Conservation (phyloP, 495 filamentous ascomycete genomes). For the Symbiotaphrina buchneri region DNA sequence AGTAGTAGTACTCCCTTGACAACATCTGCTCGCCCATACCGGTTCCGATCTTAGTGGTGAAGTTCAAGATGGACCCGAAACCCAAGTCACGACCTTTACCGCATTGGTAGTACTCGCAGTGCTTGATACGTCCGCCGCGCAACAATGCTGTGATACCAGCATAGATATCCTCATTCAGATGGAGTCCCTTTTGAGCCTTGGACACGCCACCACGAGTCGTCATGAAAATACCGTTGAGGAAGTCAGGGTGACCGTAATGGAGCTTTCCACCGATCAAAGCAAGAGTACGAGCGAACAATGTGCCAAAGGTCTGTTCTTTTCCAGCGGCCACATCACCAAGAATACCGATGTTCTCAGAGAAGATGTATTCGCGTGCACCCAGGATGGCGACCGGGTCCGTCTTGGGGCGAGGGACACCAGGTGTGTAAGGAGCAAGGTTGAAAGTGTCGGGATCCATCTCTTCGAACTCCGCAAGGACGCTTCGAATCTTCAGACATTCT, state of each 20-base stretch:
- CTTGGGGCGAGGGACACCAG: slow-evolving; percentile 51
- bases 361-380: slow-evolving; percentile 98
- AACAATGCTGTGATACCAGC: slow-evolving; percentile 93
- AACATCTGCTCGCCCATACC: slow-evolving; percentile 99
- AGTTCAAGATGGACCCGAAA: slow-evolving; percentile 98
- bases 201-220: slow-evolving; percentile 94
- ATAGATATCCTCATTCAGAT: slow-evolving; percentile 99
- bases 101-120: slow-evolving; percentile 99
- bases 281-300: slow-evolving; percentile 86
- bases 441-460: slow-evolving; percentile 97
- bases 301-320: slow-evolving; percentile 99
- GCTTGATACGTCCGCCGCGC: slow-evolving; percentile 96
- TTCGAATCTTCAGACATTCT: slow-evolving; percentile 97
- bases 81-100: slow-evolving; percentile 99
- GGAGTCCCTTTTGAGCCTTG: slow-evolving; percentile 95
- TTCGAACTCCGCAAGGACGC: slow-evolving; percentile 93
- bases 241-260: slow-evolving; percentile 98
- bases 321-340: slow-evolving; percentile 94
- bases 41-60: slow-evolving; percentile 99
- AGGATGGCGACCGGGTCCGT: slow-evolving; percentile 79
- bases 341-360: slow-evolving; percentile 98
- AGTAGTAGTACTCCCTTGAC: slow-evolving; percentile 95
- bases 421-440: slow-evolving; percentile 93
- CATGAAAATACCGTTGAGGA: slow-evolving; percentile 99
- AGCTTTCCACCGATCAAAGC: slow-evolving; percentile 96